These are phyloP conservation scores for Huntiella omanensis DNA, from an alignment of 2,329 filamentous ascomycete genomes.

Conservation along the genomic window DNA sequence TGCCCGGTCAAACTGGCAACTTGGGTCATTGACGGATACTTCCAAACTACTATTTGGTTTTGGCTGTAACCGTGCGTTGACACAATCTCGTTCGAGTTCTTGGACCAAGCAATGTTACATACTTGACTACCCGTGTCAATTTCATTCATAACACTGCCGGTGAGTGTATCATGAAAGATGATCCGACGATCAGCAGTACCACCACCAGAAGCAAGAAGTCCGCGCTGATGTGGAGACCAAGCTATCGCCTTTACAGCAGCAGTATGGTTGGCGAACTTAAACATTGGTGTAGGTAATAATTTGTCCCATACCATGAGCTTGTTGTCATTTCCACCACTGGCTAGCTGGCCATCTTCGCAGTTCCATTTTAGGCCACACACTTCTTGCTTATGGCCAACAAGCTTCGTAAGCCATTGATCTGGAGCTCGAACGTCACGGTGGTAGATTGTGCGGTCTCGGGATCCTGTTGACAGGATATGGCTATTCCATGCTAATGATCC, in stretches of 20 bases:
- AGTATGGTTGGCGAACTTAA: slow-evolving; percentile 86
- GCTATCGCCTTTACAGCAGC: slow-evolving; percentile 95
- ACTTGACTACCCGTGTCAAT: slow-evolving; percentile 95
- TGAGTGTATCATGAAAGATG: slow-evolving; percentile 91
- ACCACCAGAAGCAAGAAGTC: slow-evolving; percentile 83
- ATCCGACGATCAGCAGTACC: slow-evolving; percentile 92
- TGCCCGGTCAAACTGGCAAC: slow-evolving; percentile 90
- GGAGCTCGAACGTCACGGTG: slow-evolving; percentile 89
- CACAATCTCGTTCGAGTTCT: slow-evolving; percentile 94
- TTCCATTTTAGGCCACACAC: slow-evolving; percentile 97
- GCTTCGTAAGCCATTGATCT: slow-evolving; percentile 71
- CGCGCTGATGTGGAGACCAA: slow-evolving; percentile 92
- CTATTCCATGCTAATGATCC: slow-evolving; percentile 95
- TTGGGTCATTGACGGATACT: slow-evolving; percentile 95
- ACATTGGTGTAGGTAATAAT: slow-evolving; percentile 74
- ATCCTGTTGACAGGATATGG: slow-evolving; percentile 90
- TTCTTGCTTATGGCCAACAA: slow-evolving; percentile 93
- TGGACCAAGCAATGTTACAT: slow-evolving; percentile 95
- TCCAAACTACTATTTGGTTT: slow-evolving; percentile 98
- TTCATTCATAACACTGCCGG: slow-evolving; percentile 64
- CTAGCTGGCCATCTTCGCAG: slow-evolving; percentile 81
- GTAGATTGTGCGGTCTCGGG: slow-evolving; percentile 79
- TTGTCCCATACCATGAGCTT: slow-evolving; percentile 99
- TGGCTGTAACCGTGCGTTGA: slow-evolving; percentile 94
- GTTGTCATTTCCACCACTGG: slow-evolving; percentile 94